Base-by-base conservation (phyloP, 306 rosid genomes). In the Comarum palustre region DNA sequence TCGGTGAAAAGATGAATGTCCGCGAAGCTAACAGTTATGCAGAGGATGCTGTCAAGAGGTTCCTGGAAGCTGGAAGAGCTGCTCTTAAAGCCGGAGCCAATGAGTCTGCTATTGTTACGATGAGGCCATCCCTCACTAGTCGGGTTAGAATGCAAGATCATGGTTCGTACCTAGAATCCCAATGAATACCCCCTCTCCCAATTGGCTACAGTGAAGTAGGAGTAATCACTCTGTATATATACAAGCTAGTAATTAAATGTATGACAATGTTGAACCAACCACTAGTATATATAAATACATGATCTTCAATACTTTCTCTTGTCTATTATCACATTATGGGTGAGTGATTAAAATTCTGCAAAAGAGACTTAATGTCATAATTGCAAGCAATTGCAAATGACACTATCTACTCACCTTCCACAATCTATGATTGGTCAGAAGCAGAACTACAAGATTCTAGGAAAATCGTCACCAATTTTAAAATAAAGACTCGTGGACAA, bases 41-140 rank as follows among this genome's bases (percentile, higher is more conserved):
- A 13, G 96, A 91, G 77, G 98, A 88, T 84, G 96, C 98, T 55
- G 96, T 94, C n/a, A 77, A 83, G 79, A 85, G 98, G 84, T 94
- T 94, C 76, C 50, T 94, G 48, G 97, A 91, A 82, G 97, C 98
- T 25, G 95, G 94, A 72, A 86, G 76, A 75, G 86, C 88, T 68
- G 96, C 98, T 63, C 89, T 85, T 17, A 81, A 79, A 83, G 95
- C 97, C 6, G 97, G 98, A 69, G 98, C 98, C 22, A 86, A 91
- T 50, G 98, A 88, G 7, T 89, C 97, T 8, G 86, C 95, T 68
- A 81, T 94, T 45, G 88, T 94, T 80, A 89, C 86, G 19, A 94
- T 94, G 98, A 94, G 94, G 66, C 96, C 98, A 68, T 88, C 97
- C 27, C 92, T 94, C 71, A 89, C 95, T 39, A 91, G 94, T 81